These are phyloP conservation scores for Carpinus viminea DNA, from an alignment of 306 rosid species.

Conservation along the genomic window DNA sequence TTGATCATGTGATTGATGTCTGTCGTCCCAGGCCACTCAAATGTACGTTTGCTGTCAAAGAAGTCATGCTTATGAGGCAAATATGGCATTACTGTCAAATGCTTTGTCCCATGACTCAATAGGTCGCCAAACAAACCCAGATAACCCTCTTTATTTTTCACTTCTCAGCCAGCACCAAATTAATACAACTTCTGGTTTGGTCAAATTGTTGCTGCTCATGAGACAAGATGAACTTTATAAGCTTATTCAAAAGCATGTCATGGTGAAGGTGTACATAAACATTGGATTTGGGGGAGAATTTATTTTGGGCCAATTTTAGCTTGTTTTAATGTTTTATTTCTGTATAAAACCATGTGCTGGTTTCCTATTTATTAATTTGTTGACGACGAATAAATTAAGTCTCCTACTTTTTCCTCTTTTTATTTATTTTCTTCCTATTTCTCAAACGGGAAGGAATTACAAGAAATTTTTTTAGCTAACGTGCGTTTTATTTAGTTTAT, in stretches of 20 bases:
- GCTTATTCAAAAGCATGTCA: neutral
- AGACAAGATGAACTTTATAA: neutral
- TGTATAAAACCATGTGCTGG: too few relatives aligned
- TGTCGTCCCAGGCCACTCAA: neutral
- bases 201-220: neutral
- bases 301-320: too few relatives aligned
- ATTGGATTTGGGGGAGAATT: too few relatives aligned
- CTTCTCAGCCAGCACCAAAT: neutral
- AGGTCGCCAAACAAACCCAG: neutral
- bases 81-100: neutral
- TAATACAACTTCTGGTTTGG: neutral
- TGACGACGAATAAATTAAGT: too few relatives aligned
- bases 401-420: too few relatives aligned
- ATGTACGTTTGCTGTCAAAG: neutral
- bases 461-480: too few relatives aligned
- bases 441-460: too few relatives aligned
- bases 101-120: conserved; percentile 4
- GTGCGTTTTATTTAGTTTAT: too few relatives aligned
- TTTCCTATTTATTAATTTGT: too few relatives aligned
- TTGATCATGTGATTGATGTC: neutral
- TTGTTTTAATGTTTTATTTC: too few relatives aligned
- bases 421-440: too few relatives aligned
- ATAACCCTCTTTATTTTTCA: neutral
- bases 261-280: neutral
- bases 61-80: neutral